These are phyloP conservation scores for Cyclotella baltica DNA, from an alignment of 108 stramenopile species.

Conservation along the genomic window DNA sequence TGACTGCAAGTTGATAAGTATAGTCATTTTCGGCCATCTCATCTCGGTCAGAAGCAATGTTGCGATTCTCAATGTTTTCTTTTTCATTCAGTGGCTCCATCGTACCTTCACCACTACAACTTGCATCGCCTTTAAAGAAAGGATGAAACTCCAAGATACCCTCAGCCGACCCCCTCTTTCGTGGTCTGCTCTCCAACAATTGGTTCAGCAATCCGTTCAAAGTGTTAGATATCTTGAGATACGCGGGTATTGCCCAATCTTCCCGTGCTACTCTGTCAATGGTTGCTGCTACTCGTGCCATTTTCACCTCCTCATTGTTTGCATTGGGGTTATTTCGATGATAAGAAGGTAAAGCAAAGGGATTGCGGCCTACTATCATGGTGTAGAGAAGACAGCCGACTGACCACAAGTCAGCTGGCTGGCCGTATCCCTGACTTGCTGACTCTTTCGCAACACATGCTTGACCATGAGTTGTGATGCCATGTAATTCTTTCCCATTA, in stretches of 20 bases:
- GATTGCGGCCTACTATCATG: constrained; percentile 34
- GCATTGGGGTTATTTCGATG: neutral
- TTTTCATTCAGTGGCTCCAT: neutral
- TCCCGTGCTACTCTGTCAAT: constrained; percentile 24
- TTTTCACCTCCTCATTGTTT: neutral
- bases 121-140: constrained; percentile 10
- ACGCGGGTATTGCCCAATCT: constrained; percentile 29
- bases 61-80: neutral
- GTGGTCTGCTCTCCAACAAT: constrained; percentile 18
- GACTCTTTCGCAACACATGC: too few relatives aligned
- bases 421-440: neutral
- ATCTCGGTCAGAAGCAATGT: too few relatives aligned
- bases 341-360: constrained; percentile 17
- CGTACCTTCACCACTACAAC: neutral
- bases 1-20: neutral
- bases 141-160: constrained; percentile 34
- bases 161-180: constrained; percentile 32
- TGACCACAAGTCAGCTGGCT: constrained; percentile 30
- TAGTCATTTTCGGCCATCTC: too few relatives aligned
- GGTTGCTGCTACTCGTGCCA: constrained; percentile 13
- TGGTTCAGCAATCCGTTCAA: constrained; percentile 15
- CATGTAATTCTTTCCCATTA: neutral
- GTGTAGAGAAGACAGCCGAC: constrained; percentile 36
- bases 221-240: constrained; percentile 2
- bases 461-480: too few relatives aligned